Percentiles rank a stretch among this genome's conserved stretches.
These are phyloP conservation scores for Tetrapisispora namnaoensis DNA, from an alignment of 805 yeast genomes.

Conservation along the genomic window DNA sequence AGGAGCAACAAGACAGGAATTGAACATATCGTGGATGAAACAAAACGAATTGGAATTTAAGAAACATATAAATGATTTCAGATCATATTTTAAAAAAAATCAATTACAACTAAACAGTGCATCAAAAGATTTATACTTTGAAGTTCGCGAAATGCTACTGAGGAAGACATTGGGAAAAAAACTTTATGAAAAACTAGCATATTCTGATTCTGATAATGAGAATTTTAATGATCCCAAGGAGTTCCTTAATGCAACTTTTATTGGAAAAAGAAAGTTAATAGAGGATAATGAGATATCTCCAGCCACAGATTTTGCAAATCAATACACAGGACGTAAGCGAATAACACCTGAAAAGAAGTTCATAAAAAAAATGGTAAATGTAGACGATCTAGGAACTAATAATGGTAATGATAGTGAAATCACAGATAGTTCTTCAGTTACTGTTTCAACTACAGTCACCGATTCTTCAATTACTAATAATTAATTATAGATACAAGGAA, in stretches of 20 bases:
- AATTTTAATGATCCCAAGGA: constrained; percentile 1
- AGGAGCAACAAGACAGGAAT: constrained; percentile 93
- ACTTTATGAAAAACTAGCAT: constrained; percentile 23
- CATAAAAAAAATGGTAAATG: neutral
- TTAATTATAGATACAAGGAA: too few species aligned
- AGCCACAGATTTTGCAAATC: constrained; percentile 27
- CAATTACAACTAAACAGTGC: constrained; percentile 58
- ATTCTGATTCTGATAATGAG: constrained; percentile 30
- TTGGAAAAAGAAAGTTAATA: constrained; percentile 11
- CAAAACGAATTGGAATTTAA: constrained; percentile 92
- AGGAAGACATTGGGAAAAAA: constrained; percentile 28
- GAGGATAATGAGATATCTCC: constrained; percentile 21
- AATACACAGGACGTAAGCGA: constrained; percentile 22
- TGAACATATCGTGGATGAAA: constrained; percentile 94
- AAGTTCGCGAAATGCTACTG: constrained; percentile 60
- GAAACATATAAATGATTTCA: constrained; percentile 79
- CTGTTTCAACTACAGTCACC: neutral
- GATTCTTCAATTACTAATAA: neutral
- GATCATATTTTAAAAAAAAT: constrained; percentile 75
- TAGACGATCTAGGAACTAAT: neutral
- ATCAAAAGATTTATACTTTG: constrained; percentile 75
- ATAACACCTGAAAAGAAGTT: constrained; percentile 16
- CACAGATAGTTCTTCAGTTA: neutral
- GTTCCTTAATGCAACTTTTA: constrained; percentile 5
- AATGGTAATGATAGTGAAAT: neutral